Base-by-base conservation (phyloP, 345 rosid species). In the Draba incana region DNA sequence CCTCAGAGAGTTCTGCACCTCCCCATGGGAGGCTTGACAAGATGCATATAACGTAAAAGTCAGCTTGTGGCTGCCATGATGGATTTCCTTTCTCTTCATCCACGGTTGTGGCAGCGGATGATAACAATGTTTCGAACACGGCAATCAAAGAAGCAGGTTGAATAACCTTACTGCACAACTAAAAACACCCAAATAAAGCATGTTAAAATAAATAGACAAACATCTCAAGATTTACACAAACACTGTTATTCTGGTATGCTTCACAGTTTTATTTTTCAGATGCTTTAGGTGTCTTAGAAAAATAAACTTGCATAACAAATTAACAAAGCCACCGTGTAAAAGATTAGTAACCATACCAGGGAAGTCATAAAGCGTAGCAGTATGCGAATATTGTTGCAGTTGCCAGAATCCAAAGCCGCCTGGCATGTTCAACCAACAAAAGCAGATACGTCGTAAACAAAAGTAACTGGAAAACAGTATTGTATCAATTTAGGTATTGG, bases 61-160 rank as follows among this genome's bases (percentile, higher is more conserved):
- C 99, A 55, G 96, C 99, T 69, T 85, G 74, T 55, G 98, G 85
- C 82, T 94, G 98, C 96, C 99, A 94, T 14, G 92, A 86, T 42
- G 98, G 93, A 75, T 94, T 94, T 68, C 96, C 99, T 82, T 91
- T 91, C 79, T 94, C 99, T 79, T 94, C 99, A 70, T 94, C 99
- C 64, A 94, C 83, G 58, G 86, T 94, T 37, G 93, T 91, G 77
- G 98, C 97, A 66, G 98, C 98, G 64, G 98, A 88, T 55, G 99
- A 94, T 71, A 94, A 79, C 75, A 91, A 79, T 43, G 92, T 84
- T 68, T 94, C 98, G 64, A 91, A 94, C 47, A 87, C 81, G 75
- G 92, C 90, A 49, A 86, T 86, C 73, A 94, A 71, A 41, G 98
- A 88, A 77, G 83, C 81, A 64, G 99, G 99, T 69, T 89, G 98